phyloP scores from a whole-genome alignment of 2,329 filamentous ascomycete genomes.

The Sclerotinia subarctica region DNA sequence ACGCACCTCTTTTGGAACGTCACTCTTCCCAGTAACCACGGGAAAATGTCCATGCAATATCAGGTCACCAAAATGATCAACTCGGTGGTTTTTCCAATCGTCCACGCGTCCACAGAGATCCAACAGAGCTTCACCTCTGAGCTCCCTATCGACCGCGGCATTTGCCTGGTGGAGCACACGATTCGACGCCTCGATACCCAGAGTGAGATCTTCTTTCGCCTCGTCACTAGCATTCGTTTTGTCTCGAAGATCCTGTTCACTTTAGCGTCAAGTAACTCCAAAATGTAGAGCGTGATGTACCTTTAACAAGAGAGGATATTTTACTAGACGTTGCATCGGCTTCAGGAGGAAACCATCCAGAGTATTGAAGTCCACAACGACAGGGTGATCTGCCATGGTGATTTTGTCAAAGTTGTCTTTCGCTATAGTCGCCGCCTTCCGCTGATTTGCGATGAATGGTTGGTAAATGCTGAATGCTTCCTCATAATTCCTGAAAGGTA shows the following conservation, averaged over 20 bases:
- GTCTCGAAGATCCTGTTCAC: constrained; percentile 71
- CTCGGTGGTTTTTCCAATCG: constrained; percentile 92
- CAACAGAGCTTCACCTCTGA: constrained; percentile 76
- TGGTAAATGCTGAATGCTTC: constrained; percentile 91
- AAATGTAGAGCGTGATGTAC: constrained; percentile 44
- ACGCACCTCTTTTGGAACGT: constrained; percentile 74
- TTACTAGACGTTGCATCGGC: constrained; percentile 91
- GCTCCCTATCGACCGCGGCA: constrained; percentile 83
- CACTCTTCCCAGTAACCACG: constrained; percentile 84
- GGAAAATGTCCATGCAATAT: constrained; percentile 87
- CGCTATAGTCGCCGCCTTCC: constrained; percentile 82
- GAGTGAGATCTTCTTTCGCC: constrained; percentile 67
- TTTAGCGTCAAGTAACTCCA: constrained; percentile 15
- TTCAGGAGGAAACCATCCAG: constrained; percentile 92
- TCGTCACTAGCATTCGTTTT: constrained; percentile 72
- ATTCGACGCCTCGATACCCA: constrained; percentile 78
- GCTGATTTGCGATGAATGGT: constrained; percentile 95
- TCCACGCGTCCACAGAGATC: constrained; percentile 83
- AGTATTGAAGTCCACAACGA: constrained; percentile 83
- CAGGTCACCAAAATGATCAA: constrained; percentile 87
- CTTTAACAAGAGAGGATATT: constrained; percentile 87
- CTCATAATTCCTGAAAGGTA: constrained; percentile 80
- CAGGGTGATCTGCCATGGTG: constrained; percentile 67
- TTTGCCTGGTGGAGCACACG: constrained; percentile 82
- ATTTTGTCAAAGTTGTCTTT: constrained; percentile 86